Evolutionary conservation across 345 rosid species (phyloP).

Genomic region (Leavenworthia alabamica): DNA sequence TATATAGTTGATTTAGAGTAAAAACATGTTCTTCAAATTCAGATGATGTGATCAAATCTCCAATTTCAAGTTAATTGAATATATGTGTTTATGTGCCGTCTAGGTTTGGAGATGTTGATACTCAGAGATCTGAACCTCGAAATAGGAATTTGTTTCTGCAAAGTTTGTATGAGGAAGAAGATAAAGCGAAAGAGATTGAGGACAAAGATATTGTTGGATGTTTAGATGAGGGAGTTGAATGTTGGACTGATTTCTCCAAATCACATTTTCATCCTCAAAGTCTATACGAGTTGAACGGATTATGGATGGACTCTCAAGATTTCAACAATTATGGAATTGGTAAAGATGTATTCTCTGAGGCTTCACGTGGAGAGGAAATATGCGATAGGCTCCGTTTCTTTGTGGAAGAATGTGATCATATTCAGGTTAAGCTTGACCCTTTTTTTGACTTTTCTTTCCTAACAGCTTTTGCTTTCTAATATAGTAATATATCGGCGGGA

Average conservation of each 20-base stretch:
- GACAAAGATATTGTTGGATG: constrained; percentile 66
- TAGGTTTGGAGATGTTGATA: constrained; percentile 68
- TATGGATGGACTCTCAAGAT: constrained; percentile 49
- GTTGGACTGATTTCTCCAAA: constrained; percentile 93
- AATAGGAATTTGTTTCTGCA: constrained; percentile 71
- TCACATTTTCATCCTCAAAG: constrained; percentile 82
- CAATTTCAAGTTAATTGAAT: neutral
- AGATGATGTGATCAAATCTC: neutral
- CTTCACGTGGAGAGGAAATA: constrained; percentile 67
- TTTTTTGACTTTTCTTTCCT: neutral
- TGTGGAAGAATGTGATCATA: constrained; percentile 87
- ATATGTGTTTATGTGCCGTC: neutral
- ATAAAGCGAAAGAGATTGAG: constrained; percentile 34
- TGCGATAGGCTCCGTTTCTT: constrained; percentile 76
- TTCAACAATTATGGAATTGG: constrained; percentile 81
- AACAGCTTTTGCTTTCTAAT: neutral
- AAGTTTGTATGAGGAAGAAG: constrained; percentile 64
- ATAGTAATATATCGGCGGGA: neutral
- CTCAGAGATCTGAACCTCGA: constrained; percentile 48
- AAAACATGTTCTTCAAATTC: neutral
- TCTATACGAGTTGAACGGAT: constrained; percentile 62
- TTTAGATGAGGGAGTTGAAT: constrained; percentile 60
- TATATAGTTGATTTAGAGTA: neutral
- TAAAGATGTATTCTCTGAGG: constrained; percentile 53
- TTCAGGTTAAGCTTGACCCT: constrained; percentile 46